A percentile compares a stretch with the other conserved stretches of the same genome.
Conservation (phyloP, 1,284 basidiomycete genomes). For the Agroathelia rolfsii region DNA sequence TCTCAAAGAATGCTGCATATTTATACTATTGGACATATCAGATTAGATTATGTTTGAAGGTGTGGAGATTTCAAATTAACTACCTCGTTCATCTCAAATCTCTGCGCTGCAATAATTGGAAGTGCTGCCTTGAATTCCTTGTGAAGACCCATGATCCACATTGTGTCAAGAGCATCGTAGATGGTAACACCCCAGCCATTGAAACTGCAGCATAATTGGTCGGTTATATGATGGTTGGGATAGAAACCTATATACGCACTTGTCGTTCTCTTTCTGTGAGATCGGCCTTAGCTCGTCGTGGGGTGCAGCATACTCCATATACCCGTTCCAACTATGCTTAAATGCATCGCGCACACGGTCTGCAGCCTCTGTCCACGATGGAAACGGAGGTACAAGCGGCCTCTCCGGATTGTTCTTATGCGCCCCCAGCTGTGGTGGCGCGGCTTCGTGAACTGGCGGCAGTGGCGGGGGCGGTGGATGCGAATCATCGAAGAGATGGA, state of each 20-base stretch:
- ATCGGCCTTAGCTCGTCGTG: constrained; percentile 48
- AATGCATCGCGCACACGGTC: constrained; percentile 46
- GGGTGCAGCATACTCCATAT: constrained; percentile 42
- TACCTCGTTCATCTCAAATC: constrained; percentile 33
- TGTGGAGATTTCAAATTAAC: constrained; percentile 3
- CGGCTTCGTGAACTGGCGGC: too few relatives aligned
- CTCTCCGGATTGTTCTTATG: too few relatives aligned
- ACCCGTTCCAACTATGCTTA: constrained; percentile 42
- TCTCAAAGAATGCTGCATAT: constrained; percentile 60
- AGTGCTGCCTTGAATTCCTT: constrained; percentile 63
- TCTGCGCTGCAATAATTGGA: constrained; percentile 46
- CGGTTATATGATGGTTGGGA: neutral
- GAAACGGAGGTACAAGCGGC: too few relatives aligned
- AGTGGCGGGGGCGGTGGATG: too few relatives aligned
- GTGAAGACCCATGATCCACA: constrained; percentile 59
- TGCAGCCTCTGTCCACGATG: too few relatives aligned
- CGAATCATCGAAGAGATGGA: too few relatives aligned
- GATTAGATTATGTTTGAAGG: constrained; percentile 9
- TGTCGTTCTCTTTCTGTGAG: constrained; percentile 22
- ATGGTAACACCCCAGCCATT: constrained; percentile 75
- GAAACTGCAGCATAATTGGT: too few relatives aligned
- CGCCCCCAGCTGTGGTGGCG: too few relatives aligned
- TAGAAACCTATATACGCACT: too few relatives aligned
- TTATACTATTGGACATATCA: constrained; percentile 13
- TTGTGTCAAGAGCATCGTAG: constrained; percentile 67